These are phyloP conservation scores for Syzygium malaccense DNA, from an alignment of 441 rosid genomes.

Conservation along the genomic window DNA sequence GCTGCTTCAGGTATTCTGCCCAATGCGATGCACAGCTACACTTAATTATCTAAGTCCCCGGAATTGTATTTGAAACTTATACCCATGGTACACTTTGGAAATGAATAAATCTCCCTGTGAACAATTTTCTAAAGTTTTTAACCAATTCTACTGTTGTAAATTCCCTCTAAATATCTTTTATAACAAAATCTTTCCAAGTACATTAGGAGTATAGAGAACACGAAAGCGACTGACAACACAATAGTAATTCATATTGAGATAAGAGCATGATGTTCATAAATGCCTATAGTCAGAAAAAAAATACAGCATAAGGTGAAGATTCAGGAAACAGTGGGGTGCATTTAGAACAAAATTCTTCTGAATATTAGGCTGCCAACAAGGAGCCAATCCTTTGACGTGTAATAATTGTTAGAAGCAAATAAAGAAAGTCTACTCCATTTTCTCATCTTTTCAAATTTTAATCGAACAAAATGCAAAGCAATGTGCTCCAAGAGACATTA, in stretches of 20 bases:
- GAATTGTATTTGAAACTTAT: not conserved
- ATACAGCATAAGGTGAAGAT: not conserved
- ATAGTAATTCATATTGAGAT: not conserved
- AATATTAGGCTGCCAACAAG: not conserved
- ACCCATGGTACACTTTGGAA: not conserved
- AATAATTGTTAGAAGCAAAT: not conserved
- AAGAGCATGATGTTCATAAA: not conserved
- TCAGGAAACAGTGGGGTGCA: not conserved
- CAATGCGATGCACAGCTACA: not conserved
- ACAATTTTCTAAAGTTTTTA: not conserved
- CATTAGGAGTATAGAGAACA: not conserved
- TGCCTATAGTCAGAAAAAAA: not conserved
- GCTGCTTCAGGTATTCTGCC: not conserved
- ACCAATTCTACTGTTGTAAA: not conserved
- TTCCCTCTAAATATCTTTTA: not conserved
- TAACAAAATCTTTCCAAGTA: not conserved
- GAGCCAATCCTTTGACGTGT: not conserved
- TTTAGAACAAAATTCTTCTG: not conserved
- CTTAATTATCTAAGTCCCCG: not conserved
- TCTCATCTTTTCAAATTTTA: not conserved
- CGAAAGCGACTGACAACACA: not conserved
- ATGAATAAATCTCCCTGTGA: not conserved
- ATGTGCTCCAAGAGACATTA: not conserved
- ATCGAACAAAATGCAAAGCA: not conserved
- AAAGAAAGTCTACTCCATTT: not conserved